These are phyloP conservation scores for Phaseolus coccineus DNA, from an alignment of 331 rosid species.

Conservation along the genomic window DNA sequence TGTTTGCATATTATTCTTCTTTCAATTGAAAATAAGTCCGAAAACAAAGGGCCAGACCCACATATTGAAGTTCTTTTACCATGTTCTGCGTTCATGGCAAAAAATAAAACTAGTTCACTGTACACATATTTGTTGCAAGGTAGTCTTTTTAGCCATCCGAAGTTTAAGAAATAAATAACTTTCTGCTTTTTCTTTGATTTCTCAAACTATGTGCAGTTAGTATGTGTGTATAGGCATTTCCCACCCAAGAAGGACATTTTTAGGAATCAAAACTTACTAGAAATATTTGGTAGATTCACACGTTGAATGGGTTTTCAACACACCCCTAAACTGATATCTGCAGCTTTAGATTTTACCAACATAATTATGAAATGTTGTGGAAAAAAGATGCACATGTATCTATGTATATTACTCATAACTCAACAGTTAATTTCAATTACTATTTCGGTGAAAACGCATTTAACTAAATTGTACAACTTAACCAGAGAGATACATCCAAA, in stretches of 20 bases:
- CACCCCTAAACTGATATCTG: not conserved
- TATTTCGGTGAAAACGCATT: not conserved
- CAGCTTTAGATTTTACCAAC: conserved; percentile 31
- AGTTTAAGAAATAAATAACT: not conserved
- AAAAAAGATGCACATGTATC: conserved; percentile 20
- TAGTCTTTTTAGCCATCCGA: conserved; percentile 12
- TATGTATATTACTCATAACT: conserved; percentile 22
- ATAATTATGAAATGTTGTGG: not conserved
- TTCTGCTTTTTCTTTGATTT: conserved; percentile 6
- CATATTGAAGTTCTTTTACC: conserved; percentile 19
- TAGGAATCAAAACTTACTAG: not conserved
- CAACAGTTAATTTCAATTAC: conserved; percentile 6
- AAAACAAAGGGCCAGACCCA: not conserved
- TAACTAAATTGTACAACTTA: conserved; percentile 20
- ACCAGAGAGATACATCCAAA: conserved; percentile 19
- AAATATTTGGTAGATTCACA: conserved; percentile 5
- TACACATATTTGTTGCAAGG: not conserved
- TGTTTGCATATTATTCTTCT: conserved; percentile 14
- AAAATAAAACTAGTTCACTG: not conserved
- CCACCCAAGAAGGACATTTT: not conserved
- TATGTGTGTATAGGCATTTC: not conserved
- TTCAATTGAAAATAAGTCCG: not conserved
- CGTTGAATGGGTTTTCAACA: not conserved
- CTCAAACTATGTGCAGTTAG: not conserved
- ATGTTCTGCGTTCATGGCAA: not conserved